phyloP scores from a whole-genome alignment of 176 grass and related monocot species.

The Triticum urartu region DNA sequence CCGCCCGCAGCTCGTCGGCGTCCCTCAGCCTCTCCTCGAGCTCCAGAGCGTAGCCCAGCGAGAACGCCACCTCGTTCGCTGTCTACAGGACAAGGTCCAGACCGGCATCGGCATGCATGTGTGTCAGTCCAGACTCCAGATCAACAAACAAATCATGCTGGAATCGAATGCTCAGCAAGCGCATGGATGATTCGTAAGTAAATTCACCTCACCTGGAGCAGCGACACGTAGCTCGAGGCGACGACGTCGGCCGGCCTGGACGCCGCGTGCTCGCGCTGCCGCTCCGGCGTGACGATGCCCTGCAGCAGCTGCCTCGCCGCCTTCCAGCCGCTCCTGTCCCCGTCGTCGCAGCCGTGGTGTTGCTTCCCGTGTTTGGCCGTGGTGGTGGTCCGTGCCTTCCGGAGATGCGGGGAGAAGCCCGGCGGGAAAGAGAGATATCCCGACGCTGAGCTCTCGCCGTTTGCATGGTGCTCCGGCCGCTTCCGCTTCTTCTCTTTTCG shows the following conservation, averaged over 20 bases:
- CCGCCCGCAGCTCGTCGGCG: neutral
- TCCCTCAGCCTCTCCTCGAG: neutral
- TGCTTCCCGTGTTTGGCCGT: neutral
- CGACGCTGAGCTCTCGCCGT: neutral
- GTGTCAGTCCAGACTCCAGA: neutral
- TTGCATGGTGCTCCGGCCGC: neutral
- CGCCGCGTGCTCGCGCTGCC: neutral
- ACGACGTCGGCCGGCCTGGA: slow-evolving; percentile 1
- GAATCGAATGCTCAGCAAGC: neutral
- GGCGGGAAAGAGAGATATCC: neutral
- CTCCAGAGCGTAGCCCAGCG: slow-evolving; percentile 20
- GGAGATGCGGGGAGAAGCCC: neutral
- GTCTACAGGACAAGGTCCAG: neutral
- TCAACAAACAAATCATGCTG: neutral
- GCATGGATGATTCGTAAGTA: neutral
- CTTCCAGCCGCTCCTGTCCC: neutral
- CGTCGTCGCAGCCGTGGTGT: neutral
- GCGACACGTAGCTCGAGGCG: neutral
- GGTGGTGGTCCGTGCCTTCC: neutral
- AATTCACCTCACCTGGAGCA: slow-evolving; percentile 33
- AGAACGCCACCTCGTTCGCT: slow-evolving; percentile 27
- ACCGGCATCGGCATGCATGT: neutral
- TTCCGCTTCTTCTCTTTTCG: slow-evolving; percentile 30
- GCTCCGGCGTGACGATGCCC: slow-evolving; percentile 22
- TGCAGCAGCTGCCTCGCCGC: neutral